Percentiles rank a stretch among this genome's conserved stretches.
Conservation (phyloP, 441 rosid genomes). For the Erodium trifolium region DNA sequence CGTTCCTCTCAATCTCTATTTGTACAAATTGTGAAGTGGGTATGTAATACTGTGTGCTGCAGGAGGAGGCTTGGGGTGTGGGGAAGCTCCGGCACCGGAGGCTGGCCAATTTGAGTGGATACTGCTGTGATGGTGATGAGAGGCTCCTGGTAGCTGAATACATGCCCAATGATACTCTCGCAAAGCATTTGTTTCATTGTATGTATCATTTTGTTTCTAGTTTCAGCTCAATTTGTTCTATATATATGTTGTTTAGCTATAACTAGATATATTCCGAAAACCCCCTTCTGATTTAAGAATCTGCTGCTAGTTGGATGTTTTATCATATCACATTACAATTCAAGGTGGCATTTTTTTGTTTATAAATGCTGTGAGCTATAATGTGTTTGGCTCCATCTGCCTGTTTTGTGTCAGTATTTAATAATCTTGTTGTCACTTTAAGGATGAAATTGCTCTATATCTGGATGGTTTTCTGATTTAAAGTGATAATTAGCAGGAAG, state of each 20-base stretch:
- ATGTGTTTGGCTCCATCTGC: no score
- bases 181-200: conserved; percentile 74
- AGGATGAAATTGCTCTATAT: neutral
- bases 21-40: neutral
- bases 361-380: no score
- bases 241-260: neutral
- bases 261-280: neutral
- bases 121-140: conserved; percentile 67
- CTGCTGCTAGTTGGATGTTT: no score
- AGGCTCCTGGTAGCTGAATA: conserved; percentile 61
- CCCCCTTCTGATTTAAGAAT: neutral
- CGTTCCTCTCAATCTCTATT: conserved; percentile 17
- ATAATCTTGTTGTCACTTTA: neutral
- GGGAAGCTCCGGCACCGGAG: conserved; percentile 60
- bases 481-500: neutral
- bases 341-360: no score
- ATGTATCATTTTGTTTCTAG: conserved; percentile 8
- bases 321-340: no score
- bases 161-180: conserved; percentile 67
- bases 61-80: conserved; percentile 49
- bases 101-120: conserved; percentile 56
- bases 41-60: neutral
- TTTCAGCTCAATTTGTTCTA: neutral
- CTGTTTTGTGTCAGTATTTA: no score
- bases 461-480: neutral